Evolutionary conservation across 305 asterid species (phyloP), one percentile per base, ranked within the genome.

Genomic region (Solanum hybrid): DNA sequence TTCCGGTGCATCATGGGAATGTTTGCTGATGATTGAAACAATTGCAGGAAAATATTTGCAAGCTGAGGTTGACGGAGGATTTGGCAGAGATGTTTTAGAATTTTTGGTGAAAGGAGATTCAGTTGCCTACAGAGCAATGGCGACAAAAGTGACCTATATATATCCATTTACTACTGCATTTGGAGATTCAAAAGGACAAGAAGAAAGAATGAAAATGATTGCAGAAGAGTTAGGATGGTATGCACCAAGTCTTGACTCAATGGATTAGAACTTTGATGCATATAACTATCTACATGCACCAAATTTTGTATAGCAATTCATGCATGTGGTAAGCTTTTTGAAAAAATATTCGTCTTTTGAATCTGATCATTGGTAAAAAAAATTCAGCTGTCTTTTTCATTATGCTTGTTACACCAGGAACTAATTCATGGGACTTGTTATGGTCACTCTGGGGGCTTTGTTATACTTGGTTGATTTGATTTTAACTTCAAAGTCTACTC

Each of bases 151-250:
- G 17, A 95, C 96, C 1, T 97, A 94, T 76, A 89, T 97, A 17
- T 97, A 97, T 87, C 99, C 99, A 10, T 97, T 97, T 89, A 97
- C 99, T 3, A 97, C 99, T 5, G 98, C 98, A 19, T 94, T 97
- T 19, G 99, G 99, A 27, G 98, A 97, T 91, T 95, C 98, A 1
- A 95, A 96, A 89, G 99, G 98, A 32, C 96, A 97, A 89, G 96
- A 97, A 92, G 93, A 90, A 87, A 95, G 99, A 92, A 6, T 95
- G 92, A 93, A 92, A 90, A 92, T 89, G 87, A 95, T 97, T 27
- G 60, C 94, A 60, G 90, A 92, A 13, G 95, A 95, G 91, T 90
- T 97, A 80, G 98, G 98, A 31, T 97, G 99, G 99, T 94, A 91
- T 93, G 95, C 98, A 88, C 98, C 99, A n/a, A 94, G 92, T 91